Evolutionary conservation across 805 yeast genomes (phyloP), one percentile per base, ranked within the genome.

Genomic region (Nakazawaea populi): DNA sequence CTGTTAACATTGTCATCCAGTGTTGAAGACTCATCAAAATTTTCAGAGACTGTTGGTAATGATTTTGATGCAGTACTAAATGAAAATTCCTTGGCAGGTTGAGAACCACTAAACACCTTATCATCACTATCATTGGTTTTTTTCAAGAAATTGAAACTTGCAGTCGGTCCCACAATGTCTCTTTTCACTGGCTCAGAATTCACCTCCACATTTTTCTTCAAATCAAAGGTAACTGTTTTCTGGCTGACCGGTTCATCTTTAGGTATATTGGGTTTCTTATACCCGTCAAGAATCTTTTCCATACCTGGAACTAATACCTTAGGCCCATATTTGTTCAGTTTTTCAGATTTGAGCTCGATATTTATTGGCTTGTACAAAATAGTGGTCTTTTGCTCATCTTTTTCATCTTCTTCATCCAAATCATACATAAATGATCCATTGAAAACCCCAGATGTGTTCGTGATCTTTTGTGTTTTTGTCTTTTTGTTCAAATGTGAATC

Each of bases 361-460:
- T 36, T 36, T 6, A 50, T 45, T n/a, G 47, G 47, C 28, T 50
- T 50, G 18, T 34, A 42, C 4, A 29, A 30, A 27, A 42, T 42
- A 10, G 46, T 8, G 9, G 11, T 18, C 6, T 44, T 32, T 12
- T 18, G 6, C 7, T 14, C 18, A 24, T 38, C 41, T 7, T 28
- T 14, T 30, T 49, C 45, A 10, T 49, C 52, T 31, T 49, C 48
- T 24, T 49, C 52, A 28, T 49, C 52, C 18, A 49, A 44, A 32
- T 49, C 52, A 14, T 49, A 49, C 48, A 49, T 44, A 11, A 49
- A 49, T 11, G 52, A 44, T 8, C 52, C 52, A 39, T 37, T 45
- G 18, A 50, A 50, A 14, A 50, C 38, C 11, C 52, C 52, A 10
- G 47, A 41, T 12, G 42, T 45, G 29, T 50, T 50, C 6, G 48